Evolutionary conservation across 2,329 filamentous ascomycete genomes (phyloP), one percentile per base, ranked within the genome.

Genomic region (Cladosporium sphaerospermum): DNA sequence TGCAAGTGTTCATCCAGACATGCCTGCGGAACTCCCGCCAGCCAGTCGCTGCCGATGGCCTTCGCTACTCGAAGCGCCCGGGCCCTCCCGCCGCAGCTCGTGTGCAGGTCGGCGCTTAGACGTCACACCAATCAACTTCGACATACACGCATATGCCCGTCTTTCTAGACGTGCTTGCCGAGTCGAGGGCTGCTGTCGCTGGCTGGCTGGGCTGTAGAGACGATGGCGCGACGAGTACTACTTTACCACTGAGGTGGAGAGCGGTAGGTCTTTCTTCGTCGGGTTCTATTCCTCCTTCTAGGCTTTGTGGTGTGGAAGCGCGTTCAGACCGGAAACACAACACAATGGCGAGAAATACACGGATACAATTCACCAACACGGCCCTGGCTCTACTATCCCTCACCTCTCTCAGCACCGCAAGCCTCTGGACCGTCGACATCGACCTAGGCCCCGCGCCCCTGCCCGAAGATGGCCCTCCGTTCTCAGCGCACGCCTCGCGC

Each of bases 381-480:
- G 62, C 64, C 31, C 54, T 64, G 3, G 55, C 62, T 2, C 58
- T 67, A 14, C 57, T 66, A 9, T 63, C 60, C n/a, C 46, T 49
- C 8, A 42, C 51, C 5, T 42, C 55, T 11, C 52, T 54, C 33
- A 57, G 43, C 36, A 54, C 52, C 3, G 58, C 59, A 14, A 58
- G 56, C 39, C 61, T 71, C 41, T 71, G 69, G 69, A 56, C 58
- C 33, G 61, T 81, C 50, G 64, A 70, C 57, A 78, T 82, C 64
- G 75, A 81, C 63, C 76, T 75, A 59, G 73, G 72, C 58, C 80
- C 81, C 45, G 78, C 82, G 33, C 81, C 82, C 40, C 69, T 81
- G 48, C 76, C 81, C 53, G 77, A 82, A 68, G 73, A 83, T 70
- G 81, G 81, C 7, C 79, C 84, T 54, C 74, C 79, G 8, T 67